Base-by-base conservation (phyloP, 352 stramenopile genomes). In the Pythium apleroticum region DNA sequence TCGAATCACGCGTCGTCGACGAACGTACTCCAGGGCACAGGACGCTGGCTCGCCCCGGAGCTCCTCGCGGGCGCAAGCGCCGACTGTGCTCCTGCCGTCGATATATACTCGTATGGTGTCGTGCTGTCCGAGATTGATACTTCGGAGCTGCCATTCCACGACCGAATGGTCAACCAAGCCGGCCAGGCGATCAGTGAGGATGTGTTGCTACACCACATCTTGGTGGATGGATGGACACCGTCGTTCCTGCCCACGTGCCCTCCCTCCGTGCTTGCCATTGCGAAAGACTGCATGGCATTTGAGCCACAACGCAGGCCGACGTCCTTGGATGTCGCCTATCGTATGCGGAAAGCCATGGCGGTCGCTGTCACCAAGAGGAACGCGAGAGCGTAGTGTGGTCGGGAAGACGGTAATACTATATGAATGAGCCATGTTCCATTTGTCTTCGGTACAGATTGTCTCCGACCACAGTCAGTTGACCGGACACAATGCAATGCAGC, bases 21-120 rank as follows among this genome's bases (percentile, higher is more conserved):
- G 19, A 56, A 56, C 1, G 58, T 66, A 2, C 65, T 64, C 10
- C 57, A 81, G 9, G 84, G 82, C 6, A 93, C 84, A 5, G 82
- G 76, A 41, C 81, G 81, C 22, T 89, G 82, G 82, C 72, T 80
- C 28, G 78, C 82, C 7, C 80, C 82, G 0, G 82, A 91, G 52
- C 63, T 89, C 24, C 71, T 97, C 22, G 41, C 72, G 1, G 87
- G 88, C 10, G 41, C 41, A 6, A 56, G 43, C 14, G 31, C 8
- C 31, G 76, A 91, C 24, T 81, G 80, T 61, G 70, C 81, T 19
- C 71, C 78, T 11, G 74, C 80, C 10, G 72, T 84, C 0, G 79
- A 89, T 57, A 73, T 90, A 15, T 90, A 80, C 58, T 86, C 81
- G 14, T 76, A 88, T 35, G 81, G 81, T 14, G 77, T 86, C 12